These are phyloP conservation scores for Aphanomyces euteiches DNA, from an alignment of 352 stramenopile species.

Conservation along the genomic window DNA sequence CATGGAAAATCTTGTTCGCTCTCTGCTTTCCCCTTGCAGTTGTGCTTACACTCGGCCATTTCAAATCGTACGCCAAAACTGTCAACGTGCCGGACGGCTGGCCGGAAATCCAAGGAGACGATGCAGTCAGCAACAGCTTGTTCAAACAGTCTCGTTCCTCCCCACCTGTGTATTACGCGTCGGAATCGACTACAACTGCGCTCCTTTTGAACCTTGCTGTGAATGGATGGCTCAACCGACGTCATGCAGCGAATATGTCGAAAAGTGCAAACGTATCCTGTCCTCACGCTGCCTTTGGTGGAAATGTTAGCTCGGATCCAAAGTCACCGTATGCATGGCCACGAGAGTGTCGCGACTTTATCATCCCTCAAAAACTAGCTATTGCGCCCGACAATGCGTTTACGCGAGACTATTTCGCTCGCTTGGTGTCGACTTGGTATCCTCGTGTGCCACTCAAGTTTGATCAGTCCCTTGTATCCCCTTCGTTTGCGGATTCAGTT, in stretches of 20 bases:
- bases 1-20: conserved; percentile 40
- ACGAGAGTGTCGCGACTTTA: conserved; percentile 42
- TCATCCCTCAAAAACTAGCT: conserved; percentile 64
- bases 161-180: conserved; percentile 35
- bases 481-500: conserved; percentile 55
- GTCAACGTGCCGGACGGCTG: conserved; percentile 14
- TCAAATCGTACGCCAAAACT: neutral
- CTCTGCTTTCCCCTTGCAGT: conserved; percentile 58
- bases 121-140: neutral
- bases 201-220: conserved; percentile 48
- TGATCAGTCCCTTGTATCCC: conserved; percentile 31
- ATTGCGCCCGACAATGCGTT: conserved; percentile 64
- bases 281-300: conserved; percentile 19
- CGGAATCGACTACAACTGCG: conserved; percentile 50
- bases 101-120: neutral
- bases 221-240: neutral
- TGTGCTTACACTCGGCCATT: conserved; percentile 46
- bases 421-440: conserved; percentile 50
- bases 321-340: conserved; percentile 47
- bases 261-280: conserved; percentile 28
- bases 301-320: conserved; percentile 43
- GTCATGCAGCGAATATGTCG: neutral
- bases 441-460: conserved; percentile 42
- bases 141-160: neutral
- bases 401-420: conserved; percentile 59